phyloP scores from a whole-genome alignment of 2,329 filamentous ascomycete species.

The Colletotrichum orbiculare region DNA sequence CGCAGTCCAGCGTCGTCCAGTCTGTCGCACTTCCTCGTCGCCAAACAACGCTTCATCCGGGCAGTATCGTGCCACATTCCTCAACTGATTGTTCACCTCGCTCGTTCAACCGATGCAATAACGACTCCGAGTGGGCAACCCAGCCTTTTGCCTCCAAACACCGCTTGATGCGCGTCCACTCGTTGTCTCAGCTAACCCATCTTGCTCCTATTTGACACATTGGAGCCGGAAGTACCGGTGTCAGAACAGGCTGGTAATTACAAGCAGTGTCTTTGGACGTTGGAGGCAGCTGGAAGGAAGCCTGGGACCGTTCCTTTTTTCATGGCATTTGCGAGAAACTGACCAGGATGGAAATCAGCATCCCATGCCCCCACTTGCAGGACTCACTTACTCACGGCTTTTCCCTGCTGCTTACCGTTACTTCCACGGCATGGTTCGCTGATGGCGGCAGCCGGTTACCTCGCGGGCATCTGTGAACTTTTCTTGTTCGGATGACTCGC shows the following conservation, averaged over 20 bases:
- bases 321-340: slow-evolving; percentile 10
- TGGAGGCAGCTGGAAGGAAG: slow-evolving; percentile 15
- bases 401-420: not conserved
- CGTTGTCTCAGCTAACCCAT: slow-evolving; percentile 23
- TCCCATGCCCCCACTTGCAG: slow-evolving; percentile 7
- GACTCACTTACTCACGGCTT: slow-evolving; percentile 3
- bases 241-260: slow-evolving; percentile 14
- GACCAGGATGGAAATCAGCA: not conserved
- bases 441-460: not conserved
- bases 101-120: slow-evolving; percentile 7
- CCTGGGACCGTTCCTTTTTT: not conserved
- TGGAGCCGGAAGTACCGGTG: slow-evolving; percentile 23
- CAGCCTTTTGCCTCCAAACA: no score
- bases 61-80: slow-evolving; percentile 14
- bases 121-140: not conserved
- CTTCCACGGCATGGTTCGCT: not conserved
- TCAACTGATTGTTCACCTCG: not conserved
- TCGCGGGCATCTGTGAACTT: slow-evolving; percentile 6
- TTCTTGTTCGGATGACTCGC: slow-evolving; percentile 24
- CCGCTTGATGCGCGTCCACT: not conserved
- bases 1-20: not conserved
- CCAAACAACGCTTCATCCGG: slow-evolving; percentile 9
- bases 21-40: not conserved
- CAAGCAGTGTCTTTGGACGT: not conserved
- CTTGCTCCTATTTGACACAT: slow-evolving; percentile 16